These are phyloP conservation scores for Paraglomus occultum DNA, from an alignment of 192 early-diverging fungal species.

Conservation along the genomic window DNA sequence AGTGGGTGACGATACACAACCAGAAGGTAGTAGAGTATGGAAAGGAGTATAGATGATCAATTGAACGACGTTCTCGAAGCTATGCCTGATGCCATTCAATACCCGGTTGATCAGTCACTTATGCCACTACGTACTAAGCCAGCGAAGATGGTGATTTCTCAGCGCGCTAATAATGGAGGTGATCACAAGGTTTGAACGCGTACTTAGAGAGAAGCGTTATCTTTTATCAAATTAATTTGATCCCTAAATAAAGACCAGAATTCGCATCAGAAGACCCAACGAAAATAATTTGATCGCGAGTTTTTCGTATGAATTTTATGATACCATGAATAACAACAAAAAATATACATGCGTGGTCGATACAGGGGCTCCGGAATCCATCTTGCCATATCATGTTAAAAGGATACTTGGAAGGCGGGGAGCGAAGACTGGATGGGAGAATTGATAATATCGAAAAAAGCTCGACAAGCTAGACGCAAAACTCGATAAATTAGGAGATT, in stretches of 20 bases:
- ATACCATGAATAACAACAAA: slow-evolving; percentile 15
- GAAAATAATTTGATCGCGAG: slow-evolving; percentile 7
- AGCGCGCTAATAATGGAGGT: background rate
- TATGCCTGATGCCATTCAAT: slow-evolving; percentile 19
- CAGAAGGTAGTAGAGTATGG: slow-evolving; percentile 6
- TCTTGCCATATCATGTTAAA: slow-evolving; percentile 24
- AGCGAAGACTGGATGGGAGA: no score
- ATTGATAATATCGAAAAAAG: no score
- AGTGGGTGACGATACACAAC: slow-evolving; percentile 8
- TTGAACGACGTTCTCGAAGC: background rate
- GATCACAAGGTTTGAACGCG: slow-evolving; percentile 23
- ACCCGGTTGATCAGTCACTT: slow-evolving; percentile 4
- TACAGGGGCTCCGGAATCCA: slow-evolving; percentile 14
- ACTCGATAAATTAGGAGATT: no score
- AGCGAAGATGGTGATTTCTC: slow-evolving; percentile 10
- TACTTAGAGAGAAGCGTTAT: slow-evolving; percentile 6
- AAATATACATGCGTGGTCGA: background rate
- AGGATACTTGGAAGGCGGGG: background rate
- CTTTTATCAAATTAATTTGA: slow-evolving; percentile 14
- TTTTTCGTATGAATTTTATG: slow-evolving; percentile 1
- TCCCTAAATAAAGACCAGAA: slow-evolving; percentile 20
- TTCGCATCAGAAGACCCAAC: slow-evolving; percentile 3
- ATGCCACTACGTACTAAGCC: slow-evolving; percentile 1
- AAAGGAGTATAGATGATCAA: slow-evolving; percentile 1
- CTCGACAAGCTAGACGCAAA: no score